Percentiles rank a stretch among this genome's conserved stretches.
phyloP scores from a whole-genome alignment of 2,329 filamentous ascomycete genomes.

The Colletotrichum zoysiae region DNA sequence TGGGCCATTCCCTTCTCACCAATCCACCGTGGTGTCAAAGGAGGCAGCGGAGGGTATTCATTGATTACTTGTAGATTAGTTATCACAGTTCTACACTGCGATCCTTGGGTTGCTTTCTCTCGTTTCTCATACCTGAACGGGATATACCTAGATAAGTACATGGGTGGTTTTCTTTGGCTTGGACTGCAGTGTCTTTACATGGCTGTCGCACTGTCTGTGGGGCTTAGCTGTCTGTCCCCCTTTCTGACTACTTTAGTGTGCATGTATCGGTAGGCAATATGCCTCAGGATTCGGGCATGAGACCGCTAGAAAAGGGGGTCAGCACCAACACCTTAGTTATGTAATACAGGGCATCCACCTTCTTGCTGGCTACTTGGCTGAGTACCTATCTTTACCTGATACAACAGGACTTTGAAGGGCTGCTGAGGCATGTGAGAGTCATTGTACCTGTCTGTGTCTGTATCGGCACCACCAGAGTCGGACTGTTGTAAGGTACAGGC shows the following conservation, averaged over 20 bases:
- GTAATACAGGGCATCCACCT: not conserved
- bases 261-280: not conserved
- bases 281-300: not conserved
- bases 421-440: slow-evolving; percentile 3
- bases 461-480: not conserved
- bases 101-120: not conserved
- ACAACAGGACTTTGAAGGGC: not conserved
- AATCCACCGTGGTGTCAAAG: slow-evolving; percentile 1
- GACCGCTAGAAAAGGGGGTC: not conserved
- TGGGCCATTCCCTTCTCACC: slow-evolving; percentile 1
- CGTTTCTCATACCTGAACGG: not conserved
- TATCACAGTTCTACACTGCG: not conserved
- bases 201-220: not conserved
- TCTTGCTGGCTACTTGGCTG: not conserved
- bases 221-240: not conserved
- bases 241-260: not conserved
- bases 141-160: not conserved
- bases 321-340: not conserved
- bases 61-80: not conserved
- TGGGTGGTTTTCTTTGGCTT: not conserved
- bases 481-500: not conserved
- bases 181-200: not conserved
- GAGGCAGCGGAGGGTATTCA: not conserved
- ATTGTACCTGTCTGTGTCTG: not conserved
- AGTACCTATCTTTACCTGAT: not conserved